Evolutionary conservation across 805 yeast genomes (phyloP), one percentile per base, ranked within the genome.

Genomic region (Nakazawaea peltata): DNA sequence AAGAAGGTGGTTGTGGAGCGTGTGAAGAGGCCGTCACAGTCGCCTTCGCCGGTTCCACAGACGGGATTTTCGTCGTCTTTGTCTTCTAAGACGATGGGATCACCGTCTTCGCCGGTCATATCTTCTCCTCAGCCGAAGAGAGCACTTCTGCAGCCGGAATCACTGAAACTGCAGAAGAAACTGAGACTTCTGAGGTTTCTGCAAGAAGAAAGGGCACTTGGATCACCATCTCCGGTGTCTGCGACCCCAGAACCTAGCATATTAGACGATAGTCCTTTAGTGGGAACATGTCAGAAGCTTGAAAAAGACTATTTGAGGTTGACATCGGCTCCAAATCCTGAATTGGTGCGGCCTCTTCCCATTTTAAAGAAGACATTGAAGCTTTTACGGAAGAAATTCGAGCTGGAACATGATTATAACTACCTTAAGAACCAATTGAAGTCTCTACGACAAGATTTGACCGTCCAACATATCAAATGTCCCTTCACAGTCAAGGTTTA

Each of bases 271-370:
- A 28, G 13, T 28, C 34, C 62, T 10, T 49, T 73, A 9, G 45
- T 81, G 9, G 98, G 98, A 0, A 66, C 72, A 1, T 69, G 81
- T 48, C 66, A 67, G 34, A 63, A 51, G 2, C 53, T 90, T 17
- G 96, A 87, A 46, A 92, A 90, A 54, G 63, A 73, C 29, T 90
- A 87, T 51, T 59, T 86, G 17, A 68, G 97, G 41, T 60, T 92
- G 41, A 92, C 98, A 0, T 83, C 95, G 2, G 95, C 80, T 34
- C 96, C 97, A 0, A 83, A 84, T 43, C 96, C 97, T 0, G 70
- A 73, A 2, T 59, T 67, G 19, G 96, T 90, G 2, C 67, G 98
- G 31, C 97, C 97, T 0, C 61, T 73, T 29, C 53, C 49, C 1
- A 63, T 86, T 1, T 57, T 90, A 37, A 65, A 69, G 41, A 66